Conservation (phyloP, 208 protist genomes). For the Trypanosomatidae sp. region DNA sequence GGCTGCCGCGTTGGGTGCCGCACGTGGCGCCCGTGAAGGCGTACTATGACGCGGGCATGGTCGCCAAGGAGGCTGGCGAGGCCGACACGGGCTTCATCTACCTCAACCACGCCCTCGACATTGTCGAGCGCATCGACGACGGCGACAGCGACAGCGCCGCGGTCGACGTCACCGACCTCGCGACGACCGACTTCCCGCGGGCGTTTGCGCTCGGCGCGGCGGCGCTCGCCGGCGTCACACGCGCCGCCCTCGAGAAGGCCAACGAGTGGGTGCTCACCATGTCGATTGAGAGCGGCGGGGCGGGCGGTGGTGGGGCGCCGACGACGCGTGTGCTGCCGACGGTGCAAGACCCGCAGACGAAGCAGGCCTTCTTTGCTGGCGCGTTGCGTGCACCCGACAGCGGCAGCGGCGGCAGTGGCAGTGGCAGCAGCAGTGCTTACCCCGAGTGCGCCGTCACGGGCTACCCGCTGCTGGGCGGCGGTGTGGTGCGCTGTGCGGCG, state of each 20-base stretch:
- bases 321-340: conserved; percentile 30
- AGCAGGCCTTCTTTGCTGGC: conserved; percentile 74
- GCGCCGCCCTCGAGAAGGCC: conserved; percentile 56
- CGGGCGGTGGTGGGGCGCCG: background rate
- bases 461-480: conserved; percentile 68
- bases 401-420: no score
- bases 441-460: conserved; percentile 84
- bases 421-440: conserved; percentile 52
- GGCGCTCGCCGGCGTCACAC: conserved; percentile 15
- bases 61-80: conserved; percentile 41
- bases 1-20: conserved; percentile 87
- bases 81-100: conserved; percentile 89
- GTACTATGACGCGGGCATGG: conserved; percentile 94
- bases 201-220: conserved; percentile 65
- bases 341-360: conserved; percentile 43
- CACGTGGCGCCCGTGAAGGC: conserved; percentile 90
- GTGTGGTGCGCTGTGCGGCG: conserved; percentile 37
- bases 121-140: conserved; percentile 90
- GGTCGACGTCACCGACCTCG: conserved; percentile 89
- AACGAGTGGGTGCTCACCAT: conserved; percentile 89
- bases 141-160: conserved; percentile 43
- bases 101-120: conserved; percentile 93
- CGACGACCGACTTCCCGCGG: conserved; percentile 75
- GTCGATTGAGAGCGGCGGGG: conserved; percentile 67
- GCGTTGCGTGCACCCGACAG: conserved; percentile 49